A percentile compares a stretch with the other conserved stretches of the same genome.
These are phyloP conservation scores for Aspergillus viridinutans DNA, from an alignment of 2,329 filamentous ascomycete species.

Conservation along the genomic window DNA sequence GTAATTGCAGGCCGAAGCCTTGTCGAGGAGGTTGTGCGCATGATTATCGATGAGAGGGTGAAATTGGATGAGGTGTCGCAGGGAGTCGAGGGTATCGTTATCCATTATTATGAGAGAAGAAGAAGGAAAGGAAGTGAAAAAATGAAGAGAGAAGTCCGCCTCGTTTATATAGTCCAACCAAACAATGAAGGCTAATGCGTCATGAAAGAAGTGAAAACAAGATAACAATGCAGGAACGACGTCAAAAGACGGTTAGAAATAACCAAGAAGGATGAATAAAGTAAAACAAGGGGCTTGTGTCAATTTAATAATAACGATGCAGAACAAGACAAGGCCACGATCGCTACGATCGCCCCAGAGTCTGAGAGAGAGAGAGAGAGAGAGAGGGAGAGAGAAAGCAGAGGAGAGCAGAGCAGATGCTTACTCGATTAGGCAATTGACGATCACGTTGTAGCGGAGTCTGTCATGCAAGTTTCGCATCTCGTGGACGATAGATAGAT, in stretches of 20 bases:
- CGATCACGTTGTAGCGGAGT: background rate
- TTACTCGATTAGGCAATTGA: conserved; percentile 13
- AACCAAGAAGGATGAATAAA: background rate
- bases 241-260: background rate
- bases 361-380: background rate
- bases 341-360: background rate
- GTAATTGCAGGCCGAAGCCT: conserved; percentile 30
- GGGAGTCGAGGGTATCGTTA: conserved; percentile 26
- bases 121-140: background rate
- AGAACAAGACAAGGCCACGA: background rate
- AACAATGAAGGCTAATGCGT: background rate
- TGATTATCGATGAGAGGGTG: conserved; percentile 48
- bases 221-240: background rate
- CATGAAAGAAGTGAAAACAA: background rate
- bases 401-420: conserved; percentile 2
- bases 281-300: background rate
- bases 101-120: background rate
- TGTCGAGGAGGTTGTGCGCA: conserved; percentile 42
- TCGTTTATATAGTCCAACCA: background rate
- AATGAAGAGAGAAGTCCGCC: background rate
- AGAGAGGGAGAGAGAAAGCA: conserved; percentile 4
- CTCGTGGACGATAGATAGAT: background rate
- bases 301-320: background rate
- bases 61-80: conserved; percentile 34
- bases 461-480: background rate